Conservation (phyloP, 2,329 filamentous ascomycete genomes). For the Didymella lethalis region DNA sequence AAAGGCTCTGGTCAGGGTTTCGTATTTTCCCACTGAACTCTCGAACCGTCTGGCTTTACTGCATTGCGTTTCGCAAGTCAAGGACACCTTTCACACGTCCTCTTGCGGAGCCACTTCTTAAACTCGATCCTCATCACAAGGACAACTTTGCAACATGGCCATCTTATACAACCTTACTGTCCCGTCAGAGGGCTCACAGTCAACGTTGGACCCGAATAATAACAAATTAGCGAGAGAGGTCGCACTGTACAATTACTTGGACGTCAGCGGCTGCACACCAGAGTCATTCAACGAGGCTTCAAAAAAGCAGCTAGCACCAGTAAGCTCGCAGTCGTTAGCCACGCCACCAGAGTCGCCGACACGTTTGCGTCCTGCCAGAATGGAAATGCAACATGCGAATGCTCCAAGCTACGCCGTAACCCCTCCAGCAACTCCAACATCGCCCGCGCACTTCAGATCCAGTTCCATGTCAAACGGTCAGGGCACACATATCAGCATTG, state of each 20-base stretch:
- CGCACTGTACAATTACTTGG: constrained; percentile 8
- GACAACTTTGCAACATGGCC: constrained; percentile 24
- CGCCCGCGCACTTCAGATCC: constrained; percentile 29
- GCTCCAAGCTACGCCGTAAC: constrained; percentile 34
- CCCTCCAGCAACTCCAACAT: constrained; percentile 43
- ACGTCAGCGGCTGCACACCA: constrained; percentile 2
- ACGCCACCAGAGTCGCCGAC: constrained; percentile 42
- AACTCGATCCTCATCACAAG: constrained; percentile 20
- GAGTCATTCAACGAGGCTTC: background rate
- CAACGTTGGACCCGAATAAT: background rate
- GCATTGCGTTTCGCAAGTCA: constrained; percentile 29
- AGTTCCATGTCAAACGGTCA: constrained; percentile 31
- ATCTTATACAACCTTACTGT: constrained; percentile 19
- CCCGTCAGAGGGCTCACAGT: constrained; percentile 10
- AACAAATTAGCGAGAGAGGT: constrained; percentile 3
- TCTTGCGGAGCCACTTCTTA: constrained; percentile 21
- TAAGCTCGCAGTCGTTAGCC: constrained; percentile 21
- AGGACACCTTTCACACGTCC: constrained; percentile 20
- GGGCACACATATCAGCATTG: constrained; percentile 29
- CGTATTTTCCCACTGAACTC: constrained; percentile 11
- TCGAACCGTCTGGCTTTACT: constrained; percentile 24
- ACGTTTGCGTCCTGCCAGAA: constrained; percentile 26
- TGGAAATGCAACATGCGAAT: constrained; percentile 26
- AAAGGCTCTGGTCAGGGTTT: constrained; percentile 21
- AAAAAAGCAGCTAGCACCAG: constrained; percentile 8